A percentile compares a stretch with the other conserved stretches of the same genome.
Evolutionary conservation across 768 basidiomycete genomes (phyloP).

Genomic region (Cystofilobasidium macerans): DNA sequence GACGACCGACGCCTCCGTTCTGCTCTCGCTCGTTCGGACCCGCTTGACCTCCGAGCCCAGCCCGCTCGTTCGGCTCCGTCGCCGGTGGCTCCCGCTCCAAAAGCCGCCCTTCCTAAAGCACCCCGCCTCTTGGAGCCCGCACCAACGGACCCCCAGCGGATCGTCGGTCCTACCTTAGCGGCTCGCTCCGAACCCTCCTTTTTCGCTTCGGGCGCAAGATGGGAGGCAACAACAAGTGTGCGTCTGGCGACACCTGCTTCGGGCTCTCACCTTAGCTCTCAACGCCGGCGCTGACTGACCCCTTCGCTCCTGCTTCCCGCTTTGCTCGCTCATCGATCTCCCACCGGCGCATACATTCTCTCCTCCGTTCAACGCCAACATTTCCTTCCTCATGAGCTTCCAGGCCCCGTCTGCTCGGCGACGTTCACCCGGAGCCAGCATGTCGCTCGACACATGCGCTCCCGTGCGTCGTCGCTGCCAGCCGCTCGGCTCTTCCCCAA

Average conservation of each 20-base stretch:
- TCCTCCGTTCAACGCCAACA: neutral
- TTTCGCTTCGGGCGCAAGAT: neutral
- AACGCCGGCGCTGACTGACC: too few species aligned
- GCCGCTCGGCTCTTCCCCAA: constrained; percentile 42
- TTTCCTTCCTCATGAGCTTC: too few species aligned
- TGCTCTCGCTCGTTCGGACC: too few species aligned
- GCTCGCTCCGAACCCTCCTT: neutral
- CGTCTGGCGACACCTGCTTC: neutral
- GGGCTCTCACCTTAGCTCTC: neutral
- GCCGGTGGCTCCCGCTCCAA: too few species aligned
- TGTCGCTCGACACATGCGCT: constrained; percentile 49
- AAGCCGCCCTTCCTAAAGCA: too few species aligned
- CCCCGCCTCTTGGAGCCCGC: too few species aligned
- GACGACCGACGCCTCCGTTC: too few species aligned
- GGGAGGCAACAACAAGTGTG: constrained; percentile 3
- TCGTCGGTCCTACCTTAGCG: too few species aligned
- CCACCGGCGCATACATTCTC: neutral
- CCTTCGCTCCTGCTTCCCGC: neutral
- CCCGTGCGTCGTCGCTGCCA: constrained; percentile 68
- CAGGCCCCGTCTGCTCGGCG: constrained; percentile 65
- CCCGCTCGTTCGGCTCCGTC: too few species aligned
- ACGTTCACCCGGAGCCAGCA: constrained; percentile 82
- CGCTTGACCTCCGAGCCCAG: too few species aligned
- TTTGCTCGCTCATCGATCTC: neutral
- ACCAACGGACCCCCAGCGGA: too few species aligned